phyloP scores from a whole-genome alignment of 2,329 filamentous ascomycete species.

The Sporothrix brasiliensis region DNA sequence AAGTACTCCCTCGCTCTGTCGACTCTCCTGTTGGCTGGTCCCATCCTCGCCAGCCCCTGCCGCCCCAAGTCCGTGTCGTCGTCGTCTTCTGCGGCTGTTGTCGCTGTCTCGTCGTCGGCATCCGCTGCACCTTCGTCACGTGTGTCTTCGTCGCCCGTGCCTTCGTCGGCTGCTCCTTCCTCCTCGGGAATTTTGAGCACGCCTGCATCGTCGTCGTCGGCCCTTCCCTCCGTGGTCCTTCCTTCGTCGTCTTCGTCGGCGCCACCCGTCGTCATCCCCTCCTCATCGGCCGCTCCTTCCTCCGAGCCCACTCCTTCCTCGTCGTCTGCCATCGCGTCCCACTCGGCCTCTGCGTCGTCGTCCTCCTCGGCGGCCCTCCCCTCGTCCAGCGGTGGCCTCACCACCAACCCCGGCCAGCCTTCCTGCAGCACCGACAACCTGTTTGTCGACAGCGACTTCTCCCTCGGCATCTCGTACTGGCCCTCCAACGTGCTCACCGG shows the following conservation, averaged over 20 bases:
- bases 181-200: background rate
- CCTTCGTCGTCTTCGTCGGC: background rate
- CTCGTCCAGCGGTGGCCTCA: conserved; percentile 16
- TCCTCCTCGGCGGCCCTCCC: conserved; percentile 19
- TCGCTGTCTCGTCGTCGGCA: background rate
- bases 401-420: conserved; percentile 18
- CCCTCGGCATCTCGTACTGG: conserved; percentile 18
- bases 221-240: background rate
- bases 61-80: conserved; percentile 22
- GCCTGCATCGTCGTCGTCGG: conserved; percentile 17
- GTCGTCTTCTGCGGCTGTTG: background rate
- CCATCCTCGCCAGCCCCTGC: conserved; percentile 15
- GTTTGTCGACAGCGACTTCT: conserved; percentile 22
- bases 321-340: background rate
- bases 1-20: conserved; percentile 20
- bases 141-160: background rate
- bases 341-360: background rate
- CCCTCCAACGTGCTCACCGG: conserved; percentile 1
- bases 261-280: background rate
- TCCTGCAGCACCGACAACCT: conserved; percentile 21
- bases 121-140: background rate
- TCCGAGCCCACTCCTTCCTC: background rate
- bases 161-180: background rate
- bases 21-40: conserved; percentile 22
- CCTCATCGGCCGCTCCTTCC: background rate